Percentiles rank a stretch among this genome's conserved stretches.
Evolutionary conservation across 768 basidiomycete species (phyloP).

Genomic region (Rhizopogon sp.): DNA sequence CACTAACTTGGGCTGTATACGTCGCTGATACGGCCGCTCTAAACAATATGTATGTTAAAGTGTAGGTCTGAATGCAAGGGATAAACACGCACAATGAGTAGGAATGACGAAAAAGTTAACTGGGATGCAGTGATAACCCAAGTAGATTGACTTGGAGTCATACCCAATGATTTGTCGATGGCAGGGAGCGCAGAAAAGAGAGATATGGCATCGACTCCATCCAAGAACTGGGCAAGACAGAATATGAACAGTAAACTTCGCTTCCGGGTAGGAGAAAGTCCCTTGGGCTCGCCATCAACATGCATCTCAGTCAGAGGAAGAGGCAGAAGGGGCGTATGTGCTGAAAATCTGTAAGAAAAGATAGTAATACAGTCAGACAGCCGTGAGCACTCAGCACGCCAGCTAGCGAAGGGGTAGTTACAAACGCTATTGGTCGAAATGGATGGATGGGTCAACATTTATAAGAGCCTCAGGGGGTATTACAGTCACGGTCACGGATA

Average conservation of each 20-base stretch:
- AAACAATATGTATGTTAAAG: not conserved
- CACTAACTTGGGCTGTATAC: constrained; percentile 35
- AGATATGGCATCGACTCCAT: constrained; percentile 36
- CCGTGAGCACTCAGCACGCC: not conserved
- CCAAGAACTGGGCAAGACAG: constrained; percentile 38
- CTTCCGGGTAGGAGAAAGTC: constrained; percentile 22
- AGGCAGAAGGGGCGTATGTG: not conserved
- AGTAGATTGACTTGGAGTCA: constrained; percentile 19
- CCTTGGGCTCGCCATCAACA: constrained; percentile 1
- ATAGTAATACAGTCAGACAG: not conserved
- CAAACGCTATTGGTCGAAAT: too few species aligned
- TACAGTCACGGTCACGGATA: too few species aligned
- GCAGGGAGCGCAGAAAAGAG: constrained; percentile 35
- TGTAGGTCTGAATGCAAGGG: not conserved
- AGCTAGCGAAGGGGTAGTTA: not conserved
- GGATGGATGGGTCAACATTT: too few species aligned
- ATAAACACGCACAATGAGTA: constrained; percentile 13
- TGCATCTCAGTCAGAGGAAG: not conserved
- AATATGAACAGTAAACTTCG: constrained; percentile 29
- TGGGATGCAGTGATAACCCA: constrained; percentile 42
- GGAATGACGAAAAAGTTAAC: constrained; percentile 37
- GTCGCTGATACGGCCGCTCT: constrained; percentile 37
- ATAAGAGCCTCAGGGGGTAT: too few species aligned
- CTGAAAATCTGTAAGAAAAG: not conserved
- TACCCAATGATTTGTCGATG: constrained; percentile 17